Conservation (phyloP, 345 rosid species). For the Eucalyptus polyanthemos region DNA sequence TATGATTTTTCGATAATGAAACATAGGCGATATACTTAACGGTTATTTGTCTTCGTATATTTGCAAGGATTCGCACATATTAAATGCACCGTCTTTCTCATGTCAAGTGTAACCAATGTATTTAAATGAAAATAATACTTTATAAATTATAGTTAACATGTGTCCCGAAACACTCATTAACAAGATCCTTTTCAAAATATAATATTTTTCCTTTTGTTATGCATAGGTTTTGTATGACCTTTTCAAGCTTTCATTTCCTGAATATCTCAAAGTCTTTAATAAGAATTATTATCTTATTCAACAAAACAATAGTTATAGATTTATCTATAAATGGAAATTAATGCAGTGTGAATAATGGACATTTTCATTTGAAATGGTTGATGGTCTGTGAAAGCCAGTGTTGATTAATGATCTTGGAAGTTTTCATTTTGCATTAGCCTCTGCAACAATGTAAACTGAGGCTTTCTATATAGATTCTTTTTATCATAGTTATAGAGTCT, state of each 20-base stretch:
- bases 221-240: background rate
- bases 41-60: background rate
- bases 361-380: background rate
- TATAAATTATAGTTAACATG: background rate
- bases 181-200: background rate
- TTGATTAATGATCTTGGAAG: background rate
- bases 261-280: background rate
- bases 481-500: background rate
- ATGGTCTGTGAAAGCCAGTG: background rate
- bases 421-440: background rate
- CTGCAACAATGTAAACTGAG: background rate
- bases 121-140: background rate
- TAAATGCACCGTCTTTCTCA: background rate
- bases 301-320: background rate
- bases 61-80: background rate
- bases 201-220: background rate
- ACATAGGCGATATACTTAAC: background rate
- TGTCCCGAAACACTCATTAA: background rate
- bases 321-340: background rate
- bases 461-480: accelerated
- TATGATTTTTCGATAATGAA: background rate
- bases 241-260: background rate
- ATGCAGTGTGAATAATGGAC: background rate
- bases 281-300: background rate
- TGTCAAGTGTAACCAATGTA: background rate